Base-by-base conservation (phyloP, 2,329 filamentous ascomycete species). In the Fusarium sp. region DNA sequence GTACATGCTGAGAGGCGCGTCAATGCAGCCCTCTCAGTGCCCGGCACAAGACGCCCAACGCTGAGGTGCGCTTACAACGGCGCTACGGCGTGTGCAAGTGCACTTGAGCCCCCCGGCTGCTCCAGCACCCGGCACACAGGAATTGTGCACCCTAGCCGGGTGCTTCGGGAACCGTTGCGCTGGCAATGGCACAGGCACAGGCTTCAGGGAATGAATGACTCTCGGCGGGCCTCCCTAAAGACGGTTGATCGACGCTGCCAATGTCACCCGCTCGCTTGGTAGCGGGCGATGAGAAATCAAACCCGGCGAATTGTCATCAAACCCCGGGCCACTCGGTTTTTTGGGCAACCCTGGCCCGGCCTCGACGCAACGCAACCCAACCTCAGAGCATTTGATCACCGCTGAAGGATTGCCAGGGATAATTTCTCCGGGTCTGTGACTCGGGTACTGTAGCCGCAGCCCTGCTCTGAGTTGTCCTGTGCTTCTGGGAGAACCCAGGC, bases 401-500 rank as follows among this genome's bases (percentile, higher is more conserved):
- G n/a, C 41, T 34, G 53, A 66, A 70, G 57, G 62, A 70, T 55
- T 48, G 48, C 52, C 57, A 66, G 61, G 66, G 40, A n/a, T 70
- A 70, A 70, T 70, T 70, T 69, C 52, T 63, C 66, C 56, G 41
- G 48, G 23, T n/a, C n/a, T n/a, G n/a, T n/a, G n/a, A n/a, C 30
- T 28, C 66, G 66, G 66, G 66, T 69, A 69, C 66, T 31, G 39
- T 58, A 51, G 27, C 66, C 66, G 66, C 54, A 43, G 43, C 41
- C 66, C 62, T 69, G 50, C n/a, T n/a, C n/a, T n/a, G n/a, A n/a
- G n/a, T n/a, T n/a, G n/a, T 13, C 39, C 47, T 37, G 54, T 57
- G 47, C 60, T 60, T 40, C 27, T 34, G 66, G 46, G 43, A 39
- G 46, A n/a, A n/a, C n/a, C n/a, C n/a, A n/a, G n/a, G n/a, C n/a